These are phyloP conservation scores for Trichoderma hamatum DNA, from an alignment of 2,329 filamentous ascomycete genomes.

Conservation along the genomic window DNA sequence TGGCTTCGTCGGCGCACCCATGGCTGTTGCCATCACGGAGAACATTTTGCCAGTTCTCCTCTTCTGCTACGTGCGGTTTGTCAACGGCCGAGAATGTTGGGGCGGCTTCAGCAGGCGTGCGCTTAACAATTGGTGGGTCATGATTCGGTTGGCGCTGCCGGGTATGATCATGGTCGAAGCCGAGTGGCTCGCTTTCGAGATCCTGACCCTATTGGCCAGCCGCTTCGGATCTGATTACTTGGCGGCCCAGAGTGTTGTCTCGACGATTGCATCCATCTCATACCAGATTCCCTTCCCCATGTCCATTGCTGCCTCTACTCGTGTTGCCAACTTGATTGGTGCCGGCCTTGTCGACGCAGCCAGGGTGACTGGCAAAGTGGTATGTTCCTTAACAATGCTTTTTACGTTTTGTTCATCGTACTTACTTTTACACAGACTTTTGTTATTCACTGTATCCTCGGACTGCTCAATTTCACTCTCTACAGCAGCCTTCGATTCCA, in stretches of 20 bases:
- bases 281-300: conserved; percentile 94
- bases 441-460: conserved; percentile 67
- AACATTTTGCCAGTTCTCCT: conserved; percentile 76
- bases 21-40: conserved; percentile 78
- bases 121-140: conserved; percentile 73
- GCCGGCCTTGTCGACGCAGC: conserved; percentile 81
- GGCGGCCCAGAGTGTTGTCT: conserved; percentile 84
- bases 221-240: conserved; percentile 79
- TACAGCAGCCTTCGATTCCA: conserved; percentile 69
- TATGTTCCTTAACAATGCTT: conserved; percentile 40
- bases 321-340: conserved; percentile 89
- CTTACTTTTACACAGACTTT: conserved; percentile 51
- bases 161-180: conserved; percentile 94
- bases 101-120: conserved; percentile 74
- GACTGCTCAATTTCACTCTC: conserved; percentile 74
- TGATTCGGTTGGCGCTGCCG: conserved; percentile 85
- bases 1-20: conserved; percentile 80
- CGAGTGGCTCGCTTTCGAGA: conserved; percentile 91
- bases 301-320: conserved; percentile 83
- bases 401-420: not conserved
- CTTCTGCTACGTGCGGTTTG: conserved; percentile 74
- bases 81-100: conserved; percentile 80
- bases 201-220: conserved; percentile 80
- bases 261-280: conserved; percentile 75
- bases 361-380: conserved; percentile 77